These are phyloP conservation scores for Verbena officinalis DNA, from an alignment of 257 asterid genomes.

Conservation along the genomic window DNA sequence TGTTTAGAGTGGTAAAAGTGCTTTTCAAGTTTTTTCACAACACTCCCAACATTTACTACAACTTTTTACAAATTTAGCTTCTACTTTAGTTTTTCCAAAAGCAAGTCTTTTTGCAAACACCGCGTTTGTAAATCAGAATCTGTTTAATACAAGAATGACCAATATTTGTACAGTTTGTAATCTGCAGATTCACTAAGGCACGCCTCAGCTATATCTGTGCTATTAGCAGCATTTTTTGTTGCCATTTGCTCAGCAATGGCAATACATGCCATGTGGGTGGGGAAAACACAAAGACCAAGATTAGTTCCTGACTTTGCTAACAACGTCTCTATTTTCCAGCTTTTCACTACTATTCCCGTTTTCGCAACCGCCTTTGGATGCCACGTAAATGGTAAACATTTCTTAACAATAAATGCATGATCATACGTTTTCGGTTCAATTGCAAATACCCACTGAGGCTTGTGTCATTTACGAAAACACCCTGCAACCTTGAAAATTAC, in stretches of 20 bases:
- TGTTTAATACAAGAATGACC: conserved; percentile 28
- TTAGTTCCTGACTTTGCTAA: conserved; percentile 66
- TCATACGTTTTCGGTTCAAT: neutral
- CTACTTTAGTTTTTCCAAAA: neutral
- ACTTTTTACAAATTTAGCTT: neutral
- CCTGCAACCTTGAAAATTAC: no score
- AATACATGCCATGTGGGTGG: conserved; percentile 67
- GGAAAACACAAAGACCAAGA: conserved; percentile 65
- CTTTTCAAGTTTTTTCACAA: no score
- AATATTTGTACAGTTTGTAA: conserved; percentile 36
- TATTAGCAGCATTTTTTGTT: conserved; percentile 83
- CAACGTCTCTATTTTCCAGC: conserved; percentile 57
- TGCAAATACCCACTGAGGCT: no score
- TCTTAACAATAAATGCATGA: neutral
- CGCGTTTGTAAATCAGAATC: neutral
- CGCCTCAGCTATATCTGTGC: conserved; percentile 87
- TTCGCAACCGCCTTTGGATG: conserved; percentile 96
- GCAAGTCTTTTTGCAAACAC: conserved; percentile 9
- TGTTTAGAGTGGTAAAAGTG: no score
- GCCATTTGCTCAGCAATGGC: conserved; percentile 85
- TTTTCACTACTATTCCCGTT: conserved; percentile 90
- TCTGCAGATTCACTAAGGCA: conserved; percentile 87
- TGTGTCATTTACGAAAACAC: no score
- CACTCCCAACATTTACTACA: no score
- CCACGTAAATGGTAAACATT: conserved; percentile 76